Percentiles rank a stretch among this genome's conserved stretches.
These are phyloP conservation scores for Citrus maxima DNA, from an alignment of 345 rosid genomes.

Conservation along the genomic window DNA sequence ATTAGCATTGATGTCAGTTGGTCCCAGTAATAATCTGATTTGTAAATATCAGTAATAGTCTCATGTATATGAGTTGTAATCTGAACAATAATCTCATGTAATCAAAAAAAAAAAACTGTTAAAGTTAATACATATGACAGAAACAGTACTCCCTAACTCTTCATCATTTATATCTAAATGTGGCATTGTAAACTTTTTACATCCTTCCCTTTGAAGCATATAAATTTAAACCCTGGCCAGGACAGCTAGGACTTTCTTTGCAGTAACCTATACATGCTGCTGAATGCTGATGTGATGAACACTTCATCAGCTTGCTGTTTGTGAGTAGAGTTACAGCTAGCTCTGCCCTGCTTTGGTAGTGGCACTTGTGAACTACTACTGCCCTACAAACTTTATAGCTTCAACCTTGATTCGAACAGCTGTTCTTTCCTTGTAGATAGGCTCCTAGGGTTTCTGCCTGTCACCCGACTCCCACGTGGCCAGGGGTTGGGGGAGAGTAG, in stretches of 20 bases:
- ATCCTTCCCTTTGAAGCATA: conserved; percentile 6
- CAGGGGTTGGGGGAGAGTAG: no score
- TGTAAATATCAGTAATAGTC: no score
- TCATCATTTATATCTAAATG: conserved; percentile 16
- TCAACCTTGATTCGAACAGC: conserved; percentile 11
- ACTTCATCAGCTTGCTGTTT: conserved; percentile 23
- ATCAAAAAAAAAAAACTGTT: no score
- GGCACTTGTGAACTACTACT: background rate
- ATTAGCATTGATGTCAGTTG: no score
- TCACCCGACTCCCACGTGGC: background rate
- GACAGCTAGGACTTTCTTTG: background rate
- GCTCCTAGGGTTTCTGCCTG: conserved; percentile 9
- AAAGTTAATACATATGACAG: background rate
- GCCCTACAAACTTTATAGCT: background rate
- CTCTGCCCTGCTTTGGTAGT: background rate
- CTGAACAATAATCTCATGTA: no score
- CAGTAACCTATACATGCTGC: background rate
- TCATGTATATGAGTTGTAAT: no score
- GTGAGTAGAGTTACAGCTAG: background rate
- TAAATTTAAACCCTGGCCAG: background rate
- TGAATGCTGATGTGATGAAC: conserved; percentile 17
- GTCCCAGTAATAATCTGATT: no score
- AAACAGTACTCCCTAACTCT: background rate
- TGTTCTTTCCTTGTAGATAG: conserved; percentile 9
- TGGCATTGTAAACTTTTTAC: conserved; percentile 16